A percentile compares a stretch with the other conserved stretches of the same genome.
Evolutionary conservation across 1,284 basidiomycete genomes (phyloP).

Genomic region (Neonothopanus nambi): DNA sequence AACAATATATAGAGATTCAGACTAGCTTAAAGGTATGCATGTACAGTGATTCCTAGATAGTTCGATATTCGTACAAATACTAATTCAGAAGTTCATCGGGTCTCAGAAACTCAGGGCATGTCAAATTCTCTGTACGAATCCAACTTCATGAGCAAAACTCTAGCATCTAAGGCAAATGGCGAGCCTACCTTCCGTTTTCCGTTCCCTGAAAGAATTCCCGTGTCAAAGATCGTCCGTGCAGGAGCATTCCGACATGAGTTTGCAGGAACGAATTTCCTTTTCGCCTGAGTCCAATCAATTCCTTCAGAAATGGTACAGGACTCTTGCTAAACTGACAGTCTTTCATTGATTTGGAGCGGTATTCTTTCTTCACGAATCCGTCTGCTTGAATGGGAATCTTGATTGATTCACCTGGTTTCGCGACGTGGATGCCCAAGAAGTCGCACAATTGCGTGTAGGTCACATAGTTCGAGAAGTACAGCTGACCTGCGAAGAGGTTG

Average conservation of each 20-base stretch:
- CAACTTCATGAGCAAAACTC: no score
- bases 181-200: no score
- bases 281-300: constrained; percentile 36
- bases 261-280: constrained; percentile 38
- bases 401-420: constrained; percentile 16
- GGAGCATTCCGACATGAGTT: constrained; percentile 45
- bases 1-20: no score
- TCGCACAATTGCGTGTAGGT: constrained; percentile 34
- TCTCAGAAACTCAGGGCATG: no score
- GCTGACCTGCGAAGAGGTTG: constrained; percentile 44
- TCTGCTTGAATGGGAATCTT: constrained; percentile 25
- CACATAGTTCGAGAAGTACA: constrained; percentile 35
- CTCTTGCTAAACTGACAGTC: constrained; percentile 29
- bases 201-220: constrained; percentile 25
- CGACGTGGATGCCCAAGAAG: constrained; percentile 37
- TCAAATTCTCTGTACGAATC: no score
- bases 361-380: constrained; percentile 34
- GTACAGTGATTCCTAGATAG: no score
- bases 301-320: constrained; percentile 34
- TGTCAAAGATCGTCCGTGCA: constrained; percentile 32
- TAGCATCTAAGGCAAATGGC: no score
- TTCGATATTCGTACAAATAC: no score
- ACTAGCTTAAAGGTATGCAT: no score
- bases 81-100: no score
- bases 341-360: constrained; percentile 19